A percentile compares a stretch with the other conserved stretches of the same genome.
Evolutionary conservation across 441 rosid species (phyloP).

Genomic region (Populus hybrid): DNA sequence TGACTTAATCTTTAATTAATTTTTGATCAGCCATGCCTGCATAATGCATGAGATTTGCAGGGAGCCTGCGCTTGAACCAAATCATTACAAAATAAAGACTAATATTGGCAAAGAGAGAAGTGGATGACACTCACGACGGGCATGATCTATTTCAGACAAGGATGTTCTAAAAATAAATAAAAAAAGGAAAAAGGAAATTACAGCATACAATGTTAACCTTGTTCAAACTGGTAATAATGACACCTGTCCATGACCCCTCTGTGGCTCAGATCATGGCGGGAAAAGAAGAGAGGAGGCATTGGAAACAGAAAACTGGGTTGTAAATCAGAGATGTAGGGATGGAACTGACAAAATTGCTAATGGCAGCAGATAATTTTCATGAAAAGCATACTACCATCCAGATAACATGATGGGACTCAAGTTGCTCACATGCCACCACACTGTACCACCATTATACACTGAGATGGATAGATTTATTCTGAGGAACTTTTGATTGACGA

Average conservation of each 20-base stretch:
- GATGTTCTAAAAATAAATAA: neutral
- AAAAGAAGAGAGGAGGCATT: neutral
- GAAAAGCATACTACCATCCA: neutral
- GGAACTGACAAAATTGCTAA: neutral
- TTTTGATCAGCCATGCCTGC: neutral
- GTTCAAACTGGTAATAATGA: neutral
- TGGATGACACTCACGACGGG: neutral
- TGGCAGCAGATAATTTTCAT: neutral
- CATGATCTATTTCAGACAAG: neutral
- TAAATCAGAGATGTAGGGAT: neutral
- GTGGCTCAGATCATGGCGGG: neutral
- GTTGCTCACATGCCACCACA: constrained; percentile 7
- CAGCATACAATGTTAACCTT: neutral
- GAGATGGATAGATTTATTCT: neutral
- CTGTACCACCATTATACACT: neutral
- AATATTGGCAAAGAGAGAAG: neutral
- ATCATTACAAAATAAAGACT: neutral
- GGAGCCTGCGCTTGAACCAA: neutral
- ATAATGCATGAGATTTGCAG: neutral
- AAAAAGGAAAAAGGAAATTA: no score
- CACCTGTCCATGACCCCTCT: neutral
- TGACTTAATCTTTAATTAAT: no score
- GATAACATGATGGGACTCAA: constrained; percentile 14
- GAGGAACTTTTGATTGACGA: neutral
- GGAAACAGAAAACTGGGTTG: neutral